Conservation (phyloP, 2,329 filamentous ascomycete genomes). For the Cercospora janseana region DNA sequence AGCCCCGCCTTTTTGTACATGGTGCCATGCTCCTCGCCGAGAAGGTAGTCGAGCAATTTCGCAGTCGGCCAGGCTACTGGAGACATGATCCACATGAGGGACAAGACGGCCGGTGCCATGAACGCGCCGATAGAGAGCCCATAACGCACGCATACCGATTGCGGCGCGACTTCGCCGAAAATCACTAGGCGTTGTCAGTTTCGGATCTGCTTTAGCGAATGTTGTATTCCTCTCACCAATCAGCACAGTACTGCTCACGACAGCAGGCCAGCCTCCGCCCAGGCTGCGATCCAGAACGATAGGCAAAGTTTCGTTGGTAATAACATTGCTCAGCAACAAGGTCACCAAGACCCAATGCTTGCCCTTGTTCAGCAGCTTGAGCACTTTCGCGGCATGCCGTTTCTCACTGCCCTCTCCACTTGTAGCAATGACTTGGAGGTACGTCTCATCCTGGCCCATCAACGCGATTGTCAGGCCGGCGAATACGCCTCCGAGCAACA, state of each 20-base stretch:
- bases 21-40: conserved; percentile 93
- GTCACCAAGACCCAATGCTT: conserved; percentile 99
- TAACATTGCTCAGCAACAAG: conserved; percentile 89
- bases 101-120: conserved; percentile 83
- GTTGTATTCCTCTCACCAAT: conserved; percentile 65
- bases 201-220: not conserved
- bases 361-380: conserved; percentile 75
- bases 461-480: conserved; percentile 89
- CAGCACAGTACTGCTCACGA: conserved; percentile 85
- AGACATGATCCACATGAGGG: conserved; percentile 87
- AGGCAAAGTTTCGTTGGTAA: conserved; percentile 94
- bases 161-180: conserved; percentile 93
- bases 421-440: conserved; percentile 87
- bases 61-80: conserved; percentile 92
- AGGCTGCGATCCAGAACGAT: conserved; percentile 93
- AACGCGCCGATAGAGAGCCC: conserved; percentile 91
- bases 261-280: conserved; percentile 90
- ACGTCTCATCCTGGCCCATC: conserved; percentile 86
- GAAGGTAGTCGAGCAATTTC: conserved; percentile 87
- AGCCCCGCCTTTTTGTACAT: conserved; percentile 97
- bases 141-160: conserved; percentile 94
- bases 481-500: conserved; percentile 87
- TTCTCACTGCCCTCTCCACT: conserved; percentile 83
- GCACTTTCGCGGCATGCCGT: conserved; percentile 78
- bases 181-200: conserved; percentile 64